These are phyloP conservation scores for Debaryomyces hansenii DNA, from an alignment of 805 yeast species.

Conservation along the genomic window DNA sequence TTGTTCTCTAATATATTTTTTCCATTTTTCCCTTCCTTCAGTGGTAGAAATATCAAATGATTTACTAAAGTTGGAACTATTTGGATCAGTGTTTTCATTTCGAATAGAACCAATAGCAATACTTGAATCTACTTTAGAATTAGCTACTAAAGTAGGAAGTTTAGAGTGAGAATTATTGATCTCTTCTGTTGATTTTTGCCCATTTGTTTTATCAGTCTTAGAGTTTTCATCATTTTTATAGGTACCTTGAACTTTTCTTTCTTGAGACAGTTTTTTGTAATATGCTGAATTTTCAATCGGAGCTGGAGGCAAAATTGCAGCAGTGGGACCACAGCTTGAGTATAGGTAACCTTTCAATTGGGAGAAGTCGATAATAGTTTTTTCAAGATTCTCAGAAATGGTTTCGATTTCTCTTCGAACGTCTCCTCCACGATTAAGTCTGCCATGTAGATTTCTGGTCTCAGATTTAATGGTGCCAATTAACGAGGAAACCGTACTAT, in stretches of 20 bases:
- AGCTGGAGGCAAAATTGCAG: neutral
- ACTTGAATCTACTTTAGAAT: neutral
- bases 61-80: neutral
- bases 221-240: neutral
- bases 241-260: neutral
- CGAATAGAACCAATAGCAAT: neutral
- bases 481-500: neutral
- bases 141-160: neutral
- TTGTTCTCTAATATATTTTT: conserved; percentile 14
- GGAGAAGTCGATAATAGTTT: conserved; percentile 6
- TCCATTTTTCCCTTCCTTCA: conserved; percentile 27
- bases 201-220: neutral
- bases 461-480: conserved; percentile 8
- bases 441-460: conserved; percentile 9
- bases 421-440: conserved; percentile 19
- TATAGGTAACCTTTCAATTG: conserved; percentile 9
- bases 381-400: conserved; percentile 4
- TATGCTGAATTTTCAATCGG: neutral
- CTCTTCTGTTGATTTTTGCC: neutral
- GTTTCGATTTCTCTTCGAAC: conserved; percentile 11
- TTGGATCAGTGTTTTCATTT: neutral
- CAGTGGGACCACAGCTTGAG: conserved; percentile 4
- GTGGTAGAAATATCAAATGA: conserved; percentile 28
- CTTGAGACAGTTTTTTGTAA: neutral
- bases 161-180: neutral